Evolutionary conservation across 1,139 yeast species (phyloP), one percentile per base, ranked within the genome.

Genomic region (Lodderomyces metapsilosis): DNA sequence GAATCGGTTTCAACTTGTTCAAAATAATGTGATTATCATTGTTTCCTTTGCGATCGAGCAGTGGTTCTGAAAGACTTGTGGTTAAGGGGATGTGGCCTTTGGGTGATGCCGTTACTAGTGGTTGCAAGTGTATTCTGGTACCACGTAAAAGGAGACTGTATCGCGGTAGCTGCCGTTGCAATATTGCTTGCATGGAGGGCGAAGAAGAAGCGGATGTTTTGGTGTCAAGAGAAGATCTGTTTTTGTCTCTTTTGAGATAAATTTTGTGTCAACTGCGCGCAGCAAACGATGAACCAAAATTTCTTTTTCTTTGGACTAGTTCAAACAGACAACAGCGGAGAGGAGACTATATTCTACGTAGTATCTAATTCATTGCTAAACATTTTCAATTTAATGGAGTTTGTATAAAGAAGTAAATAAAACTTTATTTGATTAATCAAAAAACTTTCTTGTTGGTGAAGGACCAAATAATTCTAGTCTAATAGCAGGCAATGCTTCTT

Each of bases 381-480:
- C 9, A 12, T 17, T 21, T 32, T 9, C 18, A 6, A 8, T 24
- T 28, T 28, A 28, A 32, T 32, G 4, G 35, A 20, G 10, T 15
- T n/a, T 32, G 24, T 32, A 32, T 27, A 25, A 20, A 36, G 38
- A 36, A 36, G 33, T 27, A 37, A 37, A 27, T n/a, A 18, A 27
- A 20, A 27, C 4, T 9, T 20, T 24, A 13, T 8, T 20, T 13
- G 10, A 20, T 17, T 37, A 91, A 61, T 89, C 95, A 59, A 88
- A 88, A 78, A 88, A 91, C 73, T 88, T 88, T 77, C 98, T 87
- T 42, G 92, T 66, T 44, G 78, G 68, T 22, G 97, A 85, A 44
- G 88, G 83, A 42, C 98, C 98, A 64, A 89, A 92, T 59, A 92
- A 71, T 57, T 89, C 95, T 51, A 85, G 73, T 70, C 98, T 84